phyloP scores from a whole-genome alignment of 108 stramenopile species.

The Epithemia pelagica region DNA sequence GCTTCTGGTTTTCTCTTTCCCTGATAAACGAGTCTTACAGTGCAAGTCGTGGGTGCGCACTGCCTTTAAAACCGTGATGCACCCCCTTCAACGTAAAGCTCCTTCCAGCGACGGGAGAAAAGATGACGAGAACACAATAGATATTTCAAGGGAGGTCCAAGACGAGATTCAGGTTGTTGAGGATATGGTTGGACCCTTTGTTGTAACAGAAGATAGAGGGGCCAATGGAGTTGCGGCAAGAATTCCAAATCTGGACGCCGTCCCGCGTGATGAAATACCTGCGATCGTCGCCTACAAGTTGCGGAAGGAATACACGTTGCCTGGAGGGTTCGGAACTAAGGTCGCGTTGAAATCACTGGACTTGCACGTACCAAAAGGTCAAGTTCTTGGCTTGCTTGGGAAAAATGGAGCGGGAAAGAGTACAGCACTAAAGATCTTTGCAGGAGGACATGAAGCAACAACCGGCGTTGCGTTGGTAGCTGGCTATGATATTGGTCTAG shows the following conservation, averaged over 20 bases:
- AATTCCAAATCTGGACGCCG: background rate
- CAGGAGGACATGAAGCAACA: slow-evolving; percentile 44
- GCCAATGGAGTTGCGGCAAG: background rate
- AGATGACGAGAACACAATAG: background rate
- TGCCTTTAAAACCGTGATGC: background rate
- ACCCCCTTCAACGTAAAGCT: background rate
- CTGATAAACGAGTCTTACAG: slow-evolving; percentile 15
- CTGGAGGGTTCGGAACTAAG: slow-evolving; percentile 34
- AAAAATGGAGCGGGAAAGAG: slow-evolving; percentile 77
- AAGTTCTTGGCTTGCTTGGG: slow-evolving; percentile 49
- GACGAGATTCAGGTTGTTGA: slow-evolving; percentile 6
- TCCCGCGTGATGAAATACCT: slow-evolving; percentile 14
- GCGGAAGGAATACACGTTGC: slow-evolving; percentile 42
- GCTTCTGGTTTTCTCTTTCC: slow-evolving; percentile 27
- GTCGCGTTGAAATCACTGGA: slow-evolving; percentile 42
- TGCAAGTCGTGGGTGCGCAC: no score
- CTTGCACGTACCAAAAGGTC: slow-evolving; percentile 48
- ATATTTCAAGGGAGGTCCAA: background rate
- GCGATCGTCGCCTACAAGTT: slow-evolving; percentile 40
- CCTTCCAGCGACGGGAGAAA: background rate
- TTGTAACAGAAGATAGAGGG: background rate
- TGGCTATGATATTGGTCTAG: slow-evolving; percentile 42
- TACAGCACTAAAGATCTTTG: slow-evolving; percentile 54
- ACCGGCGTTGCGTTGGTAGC: slow-evolving; percentile 47
- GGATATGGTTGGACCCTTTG: background rate